Base-by-base conservation (phyloP, 2,329 filamentous ascomycete genomes). In the Alternaria angustiovoidea region DNA sequence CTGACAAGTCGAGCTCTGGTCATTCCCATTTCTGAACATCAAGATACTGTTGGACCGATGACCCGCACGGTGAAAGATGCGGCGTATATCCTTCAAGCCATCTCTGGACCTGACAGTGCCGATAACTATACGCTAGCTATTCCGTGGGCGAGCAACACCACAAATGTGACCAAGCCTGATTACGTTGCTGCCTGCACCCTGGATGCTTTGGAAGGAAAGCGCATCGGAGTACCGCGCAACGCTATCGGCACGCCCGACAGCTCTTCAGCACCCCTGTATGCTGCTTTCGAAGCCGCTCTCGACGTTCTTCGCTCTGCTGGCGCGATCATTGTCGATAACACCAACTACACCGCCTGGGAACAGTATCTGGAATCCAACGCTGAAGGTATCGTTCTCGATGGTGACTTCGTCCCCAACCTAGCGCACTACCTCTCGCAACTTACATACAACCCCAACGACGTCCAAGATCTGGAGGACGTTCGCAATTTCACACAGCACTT, bases 181-280 rank as follows among this genome's bases (percentile, higher is more conserved):
- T 91, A 91, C 66, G 83, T 86, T 8, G 81, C 80, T 3, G 86
- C 88, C 0, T 86, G 88, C 69, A 81, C 86, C 20, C 75, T 81
- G 20, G 81, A 81, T 12, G 82, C 83, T 0, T 79, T 91, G 0
- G 62, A 76, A 11, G 87, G 86, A 7, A 86, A 86, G 53, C 83
- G 88, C 2, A 87, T 92, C 26, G 90, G 89, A 4, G 82, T 92
- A 4, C 86, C 89, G 0, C 81, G 85, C 18, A 89, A 90, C 64
- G 80, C 85, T 2, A 80, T 91, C 34, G 78, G 80, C 3, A 65
- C 76, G 3, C 74, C 68, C 6, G 64, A 68, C 22, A 39, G 66
- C 3, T 64, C 72, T 34, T 70, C 73, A 3, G 78, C 80, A 14
- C 71, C 75, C 4, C 77, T 82, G n/a, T 63, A 87, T 6, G 76